phyloP scores from a whole-genome alignment of 768 basidiomycete species.

The Kwoniella sp. region DNA sequence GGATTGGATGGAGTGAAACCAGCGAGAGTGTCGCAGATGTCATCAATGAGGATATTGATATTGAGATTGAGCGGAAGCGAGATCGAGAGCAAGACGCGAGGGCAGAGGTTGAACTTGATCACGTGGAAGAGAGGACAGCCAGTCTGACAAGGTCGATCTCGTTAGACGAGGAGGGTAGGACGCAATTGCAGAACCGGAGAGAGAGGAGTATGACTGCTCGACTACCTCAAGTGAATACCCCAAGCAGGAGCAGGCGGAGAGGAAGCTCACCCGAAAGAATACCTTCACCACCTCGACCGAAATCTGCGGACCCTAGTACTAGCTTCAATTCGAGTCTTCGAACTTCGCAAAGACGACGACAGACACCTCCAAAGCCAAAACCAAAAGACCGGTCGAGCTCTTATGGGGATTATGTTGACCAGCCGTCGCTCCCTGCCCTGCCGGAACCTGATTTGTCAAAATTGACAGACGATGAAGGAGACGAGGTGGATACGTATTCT shows the following conservation, averaged over 20 bases:
- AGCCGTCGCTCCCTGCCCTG: conserved; percentile 29
- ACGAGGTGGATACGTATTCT: conserved; percentile 30
- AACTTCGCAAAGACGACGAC: neutral
- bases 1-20: conserved; percentile 13
- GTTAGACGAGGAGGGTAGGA: neutral
- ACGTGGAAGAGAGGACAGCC: conserved; percentile 3
- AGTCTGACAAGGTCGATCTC: neutral
- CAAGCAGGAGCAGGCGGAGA: neutral
- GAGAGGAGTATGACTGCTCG: neutral
- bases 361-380: neutral
- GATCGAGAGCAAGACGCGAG: neutral
- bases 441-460: conserved; percentile 29
- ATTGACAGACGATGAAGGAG: conserved; percentile 19
- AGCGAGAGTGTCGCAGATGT: conserved; percentile 13
- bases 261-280: neutral
- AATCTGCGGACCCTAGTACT: neutral
- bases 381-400: conserved; percentile 3
- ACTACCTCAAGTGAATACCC: neutral
- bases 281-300: neutral
- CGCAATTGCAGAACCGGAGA: neutral
- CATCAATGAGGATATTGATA: too few relatives aligned
- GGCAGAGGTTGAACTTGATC: neutral
- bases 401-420: neutral
- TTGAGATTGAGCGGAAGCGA: neutral
- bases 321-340: neutral